Conservation (phyloP, 208 protist genomes). For the Blastocrithidia nonstop region DNA sequence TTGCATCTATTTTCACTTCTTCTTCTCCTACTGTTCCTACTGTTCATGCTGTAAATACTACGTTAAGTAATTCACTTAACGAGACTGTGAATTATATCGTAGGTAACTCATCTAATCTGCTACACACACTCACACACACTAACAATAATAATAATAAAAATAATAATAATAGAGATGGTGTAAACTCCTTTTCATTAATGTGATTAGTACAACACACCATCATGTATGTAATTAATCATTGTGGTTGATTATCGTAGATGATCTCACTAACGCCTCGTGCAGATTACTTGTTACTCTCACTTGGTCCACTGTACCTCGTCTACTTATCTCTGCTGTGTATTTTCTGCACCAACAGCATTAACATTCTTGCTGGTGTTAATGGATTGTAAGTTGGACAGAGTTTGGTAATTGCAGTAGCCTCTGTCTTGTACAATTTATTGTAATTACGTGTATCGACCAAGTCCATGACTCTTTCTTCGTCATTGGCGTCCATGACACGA, state of each 20-base stretch:
- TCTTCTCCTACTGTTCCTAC: too few relatives aligned
- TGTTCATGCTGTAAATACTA: too few relatives aligned
- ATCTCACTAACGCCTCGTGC: background rate
- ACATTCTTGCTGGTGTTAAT: conserved; percentile 99
- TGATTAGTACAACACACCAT: too few relatives aligned
- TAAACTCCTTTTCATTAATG: background rate
- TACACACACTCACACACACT: too few relatives aligned
- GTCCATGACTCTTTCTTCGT: background rate
- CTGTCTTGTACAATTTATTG: conserved; percentile 89
- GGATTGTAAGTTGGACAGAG: conserved; percentile 95
- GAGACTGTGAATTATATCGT: too few relatives aligned
- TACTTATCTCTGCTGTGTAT: conserved; percentile 94
- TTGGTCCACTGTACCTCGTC: conserved; percentile 91
- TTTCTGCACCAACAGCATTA: conserved; percentile 99
- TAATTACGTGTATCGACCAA: conserved; percentile 60
- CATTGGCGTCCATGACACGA: background rate
- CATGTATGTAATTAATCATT: too few relatives aligned
- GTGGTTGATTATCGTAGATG: background rate
- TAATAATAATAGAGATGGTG: background rate
- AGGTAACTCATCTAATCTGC: too few relatives aligned
- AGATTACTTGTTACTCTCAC: conserved; percentile 23
- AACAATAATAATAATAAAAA: conserved; percentile 1
- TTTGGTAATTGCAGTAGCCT: conserved; percentile 87
- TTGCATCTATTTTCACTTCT: too few relatives aligned
- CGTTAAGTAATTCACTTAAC: too few relatives aligned